Evolutionary conservation across 192 early-diverging fungal species (phyloP).

Genomic region (Cladochytrium replicatum): DNA sequence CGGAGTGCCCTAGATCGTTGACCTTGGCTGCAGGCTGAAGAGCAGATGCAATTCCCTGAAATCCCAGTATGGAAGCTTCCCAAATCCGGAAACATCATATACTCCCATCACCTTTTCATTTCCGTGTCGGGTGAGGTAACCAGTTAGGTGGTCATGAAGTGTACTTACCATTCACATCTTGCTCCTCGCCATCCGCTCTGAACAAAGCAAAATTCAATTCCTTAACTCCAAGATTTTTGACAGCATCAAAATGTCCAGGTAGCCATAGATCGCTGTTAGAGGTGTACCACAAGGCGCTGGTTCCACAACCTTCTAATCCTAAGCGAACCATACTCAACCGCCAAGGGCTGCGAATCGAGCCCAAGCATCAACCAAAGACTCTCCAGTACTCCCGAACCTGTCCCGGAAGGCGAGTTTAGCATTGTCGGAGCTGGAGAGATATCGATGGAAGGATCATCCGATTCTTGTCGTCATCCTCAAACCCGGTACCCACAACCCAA

Average conservation of each 20-base stretch:
- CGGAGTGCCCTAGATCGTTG: constrained; percentile 88
- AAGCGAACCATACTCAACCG: constrained; percentile 36
- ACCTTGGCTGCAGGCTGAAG: constrained; percentile 65
- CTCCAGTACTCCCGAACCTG: constrained; percentile 28
- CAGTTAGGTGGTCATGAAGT: constrained; percentile 2
- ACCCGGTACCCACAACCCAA: constrained; percentile 31
- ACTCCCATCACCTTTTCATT: constrained; percentile 52
- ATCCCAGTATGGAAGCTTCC: constrained; percentile 76
- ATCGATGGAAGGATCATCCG: background rate
- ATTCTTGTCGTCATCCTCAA: too few relatives aligned
- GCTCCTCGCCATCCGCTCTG: constrained; percentile 77
- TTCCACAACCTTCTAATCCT: constrained; percentile 34
- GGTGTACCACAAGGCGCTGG: constrained; percentile 23
- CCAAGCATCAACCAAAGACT: too few relatives aligned
- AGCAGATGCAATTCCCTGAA: constrained; percentile 88
- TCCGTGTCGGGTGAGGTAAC: constrained; percentile 2
- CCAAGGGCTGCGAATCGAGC: constrained; percentile 19
- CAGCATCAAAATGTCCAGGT: constrained; percentile 46
- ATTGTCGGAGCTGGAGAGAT: constrained; percentile 2
- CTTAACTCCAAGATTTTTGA: constrained; percentile 42
- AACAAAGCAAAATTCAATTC: constrained; percentile 83
- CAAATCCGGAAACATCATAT: constrained; percentile 86
- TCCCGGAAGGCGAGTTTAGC: constrained; percentile 1
- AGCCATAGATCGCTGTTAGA: constrained; percentile 22
- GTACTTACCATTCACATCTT: constrained; percentile 54